phyloP scores from a whole-genome alignment of 371 early-diverging fungal species.

The Phascolomyces articulosus region DNA sequence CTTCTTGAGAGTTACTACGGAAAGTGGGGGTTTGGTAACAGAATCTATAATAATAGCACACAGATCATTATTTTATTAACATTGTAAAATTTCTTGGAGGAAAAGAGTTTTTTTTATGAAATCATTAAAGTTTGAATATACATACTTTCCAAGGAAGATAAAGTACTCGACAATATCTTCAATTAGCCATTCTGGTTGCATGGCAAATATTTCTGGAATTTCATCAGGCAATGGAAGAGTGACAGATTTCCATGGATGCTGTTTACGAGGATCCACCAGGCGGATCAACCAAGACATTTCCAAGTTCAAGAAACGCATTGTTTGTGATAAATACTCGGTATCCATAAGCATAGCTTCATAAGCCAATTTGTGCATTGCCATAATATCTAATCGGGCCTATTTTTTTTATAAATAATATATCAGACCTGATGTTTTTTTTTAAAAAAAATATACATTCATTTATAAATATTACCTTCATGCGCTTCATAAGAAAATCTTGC shows the following conservation, averaged over 20 bases:
- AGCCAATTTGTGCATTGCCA: constrained; percentile 69
- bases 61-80: too few species aligned
- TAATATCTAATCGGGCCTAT: constrained; percentile 47
- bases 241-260: constrained; percentile 59
- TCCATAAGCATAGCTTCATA: constrained; percentile 82
- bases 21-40: constrained; percentile 68
- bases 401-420: neutral
- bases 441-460: neutral
- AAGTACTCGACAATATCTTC: constrained; percentile 86
- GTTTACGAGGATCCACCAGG: constrained; percentile 53
- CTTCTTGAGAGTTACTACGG: constrained; percentile 62
- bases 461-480: constrained; percentile 44
- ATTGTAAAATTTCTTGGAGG: too few species aligned
- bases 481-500: constrained; percentile 57
- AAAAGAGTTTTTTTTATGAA: too few species aligned
- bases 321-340: constrained; percentile 58
- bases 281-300: constrained; percentile 83
- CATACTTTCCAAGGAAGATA: constrained; percentile 63
- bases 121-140: too few species aligned
- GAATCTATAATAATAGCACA: constrained; percentile 23
- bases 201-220: constrained; percentile 66
- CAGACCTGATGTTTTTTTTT: neutral
- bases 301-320: constrained; percentile 79
- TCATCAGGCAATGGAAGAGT: constrained; percentile 56
- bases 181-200: constrained; percentile 92